Evolutionary conservation across 1,139 yeast genomes (phyloP).

Genomic region (Petasospora rhodanensis): DNA sequence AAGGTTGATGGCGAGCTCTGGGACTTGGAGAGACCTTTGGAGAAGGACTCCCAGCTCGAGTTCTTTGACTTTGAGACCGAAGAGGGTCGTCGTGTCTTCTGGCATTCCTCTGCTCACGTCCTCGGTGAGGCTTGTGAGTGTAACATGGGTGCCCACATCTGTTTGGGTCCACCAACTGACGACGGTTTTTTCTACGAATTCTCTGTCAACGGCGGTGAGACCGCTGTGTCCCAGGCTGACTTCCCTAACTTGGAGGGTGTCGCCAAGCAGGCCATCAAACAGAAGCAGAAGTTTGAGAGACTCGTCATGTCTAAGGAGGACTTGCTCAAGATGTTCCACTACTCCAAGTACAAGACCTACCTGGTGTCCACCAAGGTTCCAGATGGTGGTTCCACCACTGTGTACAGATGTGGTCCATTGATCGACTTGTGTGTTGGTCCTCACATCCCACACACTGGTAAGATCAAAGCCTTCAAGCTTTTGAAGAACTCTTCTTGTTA

Average conservation of each 20-base stretch:
- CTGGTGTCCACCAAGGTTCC: constrained; percentile 86
- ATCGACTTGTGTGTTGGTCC: constrained; percentile 98
- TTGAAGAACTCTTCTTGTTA: constrained; percentile 95
- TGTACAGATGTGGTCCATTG: constrained; percentile 96
- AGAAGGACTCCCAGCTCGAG: constrained; percentile 63
- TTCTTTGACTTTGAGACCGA: constrained; percentile 76
- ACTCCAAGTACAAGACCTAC: constrained; percentile 93
- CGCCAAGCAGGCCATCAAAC: constrained; percentile 88
- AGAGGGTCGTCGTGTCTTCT: constrained; percentile 92
- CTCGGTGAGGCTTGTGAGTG: constrained; percentile 98
- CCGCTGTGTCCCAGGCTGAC: constrained; percentile 75
- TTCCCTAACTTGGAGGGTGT: constrained; percentile 82
- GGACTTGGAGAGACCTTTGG: constrained; percentile 96
- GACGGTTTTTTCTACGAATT: constrained; percentile 98
- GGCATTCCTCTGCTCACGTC: constrained; percentile 99
- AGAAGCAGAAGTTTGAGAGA: constrained; percentile 94
- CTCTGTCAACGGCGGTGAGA: constrained; percentile 80
- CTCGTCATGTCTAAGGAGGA: constrained; percentile 89
- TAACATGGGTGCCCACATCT: constrained; percentile 88
- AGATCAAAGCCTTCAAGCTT: constrained; percentile 89
- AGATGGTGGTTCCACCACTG: constrained; percentile 94
- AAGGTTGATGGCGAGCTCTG: constrained; percentile 87
- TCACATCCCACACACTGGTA: constrained; percentile 96
- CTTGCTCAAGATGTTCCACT: constrained; percentile 85
- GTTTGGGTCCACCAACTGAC: constrained; percentile 95